Evolutionary conservation across 2,329 filamentous ascomycete species (phyloP), one percentile per base, ranked within the genome.

Genomic region (Akanthomyces dipterigenus): DNA sequence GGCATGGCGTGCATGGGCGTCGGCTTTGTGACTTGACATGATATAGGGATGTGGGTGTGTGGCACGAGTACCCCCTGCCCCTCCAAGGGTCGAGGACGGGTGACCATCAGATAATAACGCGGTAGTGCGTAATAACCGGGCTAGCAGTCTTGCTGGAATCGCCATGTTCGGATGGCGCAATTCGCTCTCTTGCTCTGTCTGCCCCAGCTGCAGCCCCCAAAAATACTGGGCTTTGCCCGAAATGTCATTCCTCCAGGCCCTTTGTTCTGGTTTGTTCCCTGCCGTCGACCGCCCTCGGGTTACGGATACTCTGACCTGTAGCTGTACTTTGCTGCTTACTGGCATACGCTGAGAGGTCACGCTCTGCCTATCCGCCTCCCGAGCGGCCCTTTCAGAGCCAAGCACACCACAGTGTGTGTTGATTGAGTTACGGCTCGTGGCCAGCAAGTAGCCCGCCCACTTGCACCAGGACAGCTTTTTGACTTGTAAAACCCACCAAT

Each of bases 101-200:
- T 40, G 28, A 57, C 40, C 42, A 46, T 36, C 40, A 56, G 40
- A 56, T 56, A 54, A 55, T 34, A 36, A 40, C 50, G 5, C 18
- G 16, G 22, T 46, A 31, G 26, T 56, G 40, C 50, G 34, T 9
- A 31, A 40, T 18, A 28, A 2, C 45, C 46, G 14, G 26, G 40
- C 24, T 43, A 36, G 40, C n/a, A 36, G 5, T 24, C 50, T 18
- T 16, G 26, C 14, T 34, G 50, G 24, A 43, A 50, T 50, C 45
- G n/a, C 26, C 36, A 59, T 53, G 46, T 40, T 49, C n/a, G 26
- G 20, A 59, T 59, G 49, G 56, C 56, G 56, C 56, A 51, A 59
- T 59, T 45, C 38, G 48, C 24, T 53, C 45, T 11, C 31, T 48
- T 28, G 11, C 42, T 49, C n/a, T 22, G 24, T 24, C 38, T 22